phyloP scores from a whole-genome alignment of 805 yeast species.

The Spencermartinsiella europaea region DNA sequence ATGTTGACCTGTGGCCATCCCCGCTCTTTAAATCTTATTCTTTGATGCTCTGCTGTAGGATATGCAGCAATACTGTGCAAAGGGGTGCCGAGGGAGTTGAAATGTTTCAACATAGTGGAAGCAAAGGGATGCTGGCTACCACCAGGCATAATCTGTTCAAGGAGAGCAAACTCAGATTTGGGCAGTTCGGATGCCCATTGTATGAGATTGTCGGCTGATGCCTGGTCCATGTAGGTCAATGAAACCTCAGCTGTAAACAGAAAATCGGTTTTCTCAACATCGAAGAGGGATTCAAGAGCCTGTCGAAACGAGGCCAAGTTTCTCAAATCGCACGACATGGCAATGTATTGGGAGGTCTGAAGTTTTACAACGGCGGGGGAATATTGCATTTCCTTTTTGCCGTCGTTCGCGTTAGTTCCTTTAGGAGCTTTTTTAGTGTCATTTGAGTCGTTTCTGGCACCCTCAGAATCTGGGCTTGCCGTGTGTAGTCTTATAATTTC shows the following conservation, averaged over 20 bases:
- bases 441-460: not conserved
- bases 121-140: constrained; percentile 64
- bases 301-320: constrained; percentile 33
- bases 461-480: not conserved
- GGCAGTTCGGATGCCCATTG: constrained; percentile 38
- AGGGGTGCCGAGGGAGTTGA: constrained; percentile 60
- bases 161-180: constrained; percentile 54
- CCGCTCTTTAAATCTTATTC: constrained; percentile 40
- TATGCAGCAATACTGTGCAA: constrained; percentile 58
- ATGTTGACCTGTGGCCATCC: constrained; percentile 39
- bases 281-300: constrained; percentile 19
- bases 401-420: not conserved
- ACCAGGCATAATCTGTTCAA: constrained; percentile 69
- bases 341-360: constrained; percentile 43
- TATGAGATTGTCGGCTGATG: constrained; percentile 59
- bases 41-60: constrained; percentile 47
- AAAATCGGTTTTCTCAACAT: constrained; percentile 16
- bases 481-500: constrained; percentile 10
- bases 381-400: not conserved
- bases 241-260: constrained; percentile 80
- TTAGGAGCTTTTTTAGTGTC: not conserved
- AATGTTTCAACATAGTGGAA: constrained; percentile 68
- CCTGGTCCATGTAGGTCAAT: constrained; percentile 69
- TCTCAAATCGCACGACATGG: constrained; percentile 65
- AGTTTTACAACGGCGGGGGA: not conserved